phyloP scores from a whole-genome alignment of 805 yeast species.

The Dipodascus geniculatus region DNA sequence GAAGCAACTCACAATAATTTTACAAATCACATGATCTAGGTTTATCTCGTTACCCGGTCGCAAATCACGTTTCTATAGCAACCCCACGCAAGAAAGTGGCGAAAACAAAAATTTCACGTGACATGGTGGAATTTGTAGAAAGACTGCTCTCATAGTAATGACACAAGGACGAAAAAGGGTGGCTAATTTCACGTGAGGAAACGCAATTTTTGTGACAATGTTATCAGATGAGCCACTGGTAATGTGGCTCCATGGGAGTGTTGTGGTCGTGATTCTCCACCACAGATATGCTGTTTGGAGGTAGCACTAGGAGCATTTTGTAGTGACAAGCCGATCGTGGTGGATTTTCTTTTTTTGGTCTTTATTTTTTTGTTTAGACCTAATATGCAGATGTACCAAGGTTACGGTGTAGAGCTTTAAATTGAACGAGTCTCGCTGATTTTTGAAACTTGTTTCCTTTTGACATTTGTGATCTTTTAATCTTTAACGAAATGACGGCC shows the following conservation, averaged over 20 bases:
- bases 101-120: background rate
- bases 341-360: too few species aligned
- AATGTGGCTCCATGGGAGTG: background rate
- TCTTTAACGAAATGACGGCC: too few species aligned
- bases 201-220: background rate
- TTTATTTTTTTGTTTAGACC: too few species aligned
- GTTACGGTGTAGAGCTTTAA: too few species aligned
- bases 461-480: background rate
- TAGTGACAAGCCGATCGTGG: too few species aligned
- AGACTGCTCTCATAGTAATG: background rate
- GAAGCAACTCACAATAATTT: background rate
- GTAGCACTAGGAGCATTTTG: background rate
- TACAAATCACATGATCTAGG: background rate
- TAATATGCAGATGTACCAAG: too few species aligned
- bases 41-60: background rate
- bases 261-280: background rate
- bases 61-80: too few species aligned
- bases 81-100: background rate
- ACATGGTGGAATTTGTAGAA: background rate
- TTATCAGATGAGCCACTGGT: background rate
- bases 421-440: background rate
- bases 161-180: background rate
- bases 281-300: background rate
- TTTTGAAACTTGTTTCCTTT: background rate
- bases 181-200: background rate